phyloP scores from a whole-genome alignment of 2,329 filamentous ascomycete species.

The Pseudocercospora fijiensis region DNA sequence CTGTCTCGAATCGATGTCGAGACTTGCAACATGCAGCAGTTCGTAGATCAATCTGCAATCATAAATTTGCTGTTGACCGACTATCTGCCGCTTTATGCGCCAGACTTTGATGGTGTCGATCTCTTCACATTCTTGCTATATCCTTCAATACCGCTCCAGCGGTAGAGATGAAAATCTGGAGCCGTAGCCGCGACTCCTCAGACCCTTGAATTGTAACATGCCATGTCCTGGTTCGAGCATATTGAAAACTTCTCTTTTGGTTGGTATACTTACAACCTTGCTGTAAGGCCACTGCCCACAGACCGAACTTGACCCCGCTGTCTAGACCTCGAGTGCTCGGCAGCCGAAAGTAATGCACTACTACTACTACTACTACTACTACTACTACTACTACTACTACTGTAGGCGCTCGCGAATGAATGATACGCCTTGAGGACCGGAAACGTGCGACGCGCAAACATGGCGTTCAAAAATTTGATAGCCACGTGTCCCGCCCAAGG shows the following conservation, averaged over 20 bases:
- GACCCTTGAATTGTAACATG: neutral
- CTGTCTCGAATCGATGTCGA: neutral
- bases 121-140: neutral
- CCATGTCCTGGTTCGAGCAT: neutral
- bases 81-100: neutral
- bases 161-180: neutral
- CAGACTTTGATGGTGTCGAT: neutral
- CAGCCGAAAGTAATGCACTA: neutral
- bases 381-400: no score
- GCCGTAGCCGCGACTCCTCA: neutral
- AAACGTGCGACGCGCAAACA: constrained; percentile 1
- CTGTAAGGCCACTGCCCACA: neutral
- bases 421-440: no score
- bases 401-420: neutral
- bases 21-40: neutral
- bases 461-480: neutral
- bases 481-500: neutral
- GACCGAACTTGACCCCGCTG: constrained; percentile 3
- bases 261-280: no score
- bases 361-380: no score
- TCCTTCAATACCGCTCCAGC: neutral
- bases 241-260: constrained; percentile 2
- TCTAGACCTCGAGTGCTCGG: neutral
- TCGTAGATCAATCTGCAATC: constrained; percentile 7
- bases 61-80: neutral